Conservation (phyloP, 2,329 filamentous ascomycete genomes). For the Coniochaeta sp. region DNA sequence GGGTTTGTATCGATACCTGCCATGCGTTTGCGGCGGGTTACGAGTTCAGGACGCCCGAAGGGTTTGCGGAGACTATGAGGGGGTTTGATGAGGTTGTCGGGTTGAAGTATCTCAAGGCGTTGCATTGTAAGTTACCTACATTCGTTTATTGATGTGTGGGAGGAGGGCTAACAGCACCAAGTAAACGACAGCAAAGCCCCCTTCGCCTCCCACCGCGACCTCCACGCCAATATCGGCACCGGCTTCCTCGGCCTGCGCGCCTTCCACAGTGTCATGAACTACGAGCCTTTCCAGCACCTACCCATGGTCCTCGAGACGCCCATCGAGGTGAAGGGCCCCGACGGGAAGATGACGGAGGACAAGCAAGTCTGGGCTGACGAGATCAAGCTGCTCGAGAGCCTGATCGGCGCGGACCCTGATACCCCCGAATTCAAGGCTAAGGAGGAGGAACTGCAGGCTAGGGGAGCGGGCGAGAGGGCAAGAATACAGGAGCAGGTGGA, state of each 20-base stretch:
- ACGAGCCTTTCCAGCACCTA: slow-evolving; percentile 64
- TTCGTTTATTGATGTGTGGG: not conserved
- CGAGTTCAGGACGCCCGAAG: slow-evolving; percentile 69
- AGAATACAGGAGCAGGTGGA: slow-evolving; percentile 76
- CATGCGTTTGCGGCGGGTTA: slow-evolving; percentile 94
- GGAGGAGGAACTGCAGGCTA: slow-evolving; percentile 57
- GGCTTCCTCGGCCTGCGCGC: slow-evolving; percentile 86
- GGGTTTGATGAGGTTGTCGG: slow-evolving; percentile 76
- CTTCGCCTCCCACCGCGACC: slow-evolving; percentile 69
- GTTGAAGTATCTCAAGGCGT: slow-evolving; percentile 68
- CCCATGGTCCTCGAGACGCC: slow-evolving; percentile 98
- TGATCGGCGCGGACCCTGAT: slow-evolving; percentile 78
- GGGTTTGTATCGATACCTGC: slow-evolving; percentile 94
- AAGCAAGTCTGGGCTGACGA: slow-evolving; percentile 83
- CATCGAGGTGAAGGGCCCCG: slow-evolving; percentile 62
- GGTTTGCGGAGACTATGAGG: slow-evolving; percentile 66
- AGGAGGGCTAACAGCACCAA: slow-evolving; percentile 11
- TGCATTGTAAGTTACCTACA: slow-evolving; percentile 49
- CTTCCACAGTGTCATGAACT: slow-evolving; percentile 89
- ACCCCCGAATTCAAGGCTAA: slow-evolving; percentile 63
- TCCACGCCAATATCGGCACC: slow-evolving; percentile 94
- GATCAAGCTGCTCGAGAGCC: slow-evolving; percentile 85
- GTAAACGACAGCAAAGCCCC: slow-evolving; percentile 96
- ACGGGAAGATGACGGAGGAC: slow-evolving; percentile 67
- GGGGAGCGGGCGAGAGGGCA: slow-evolving; percentile 64